phyloP scores from a whole-genome alignment of 108 stramenopile species.

The Skeletonema grethae region DNA sequence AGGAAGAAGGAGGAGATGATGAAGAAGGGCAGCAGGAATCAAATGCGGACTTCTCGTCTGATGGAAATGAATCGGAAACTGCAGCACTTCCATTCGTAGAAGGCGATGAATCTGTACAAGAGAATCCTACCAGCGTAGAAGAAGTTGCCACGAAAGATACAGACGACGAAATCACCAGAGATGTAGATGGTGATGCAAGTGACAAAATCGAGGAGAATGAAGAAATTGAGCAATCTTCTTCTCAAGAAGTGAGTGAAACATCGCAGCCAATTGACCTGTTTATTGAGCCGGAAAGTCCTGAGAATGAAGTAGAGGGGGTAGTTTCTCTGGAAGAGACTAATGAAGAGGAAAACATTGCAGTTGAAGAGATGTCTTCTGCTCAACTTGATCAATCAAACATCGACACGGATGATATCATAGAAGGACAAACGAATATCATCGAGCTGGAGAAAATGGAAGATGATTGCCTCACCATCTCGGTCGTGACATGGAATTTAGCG shows the following conservation, averaged over 20 bases:
- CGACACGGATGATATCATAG: neutral
- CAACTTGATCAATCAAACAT: neutral
- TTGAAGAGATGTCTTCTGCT: neutral
- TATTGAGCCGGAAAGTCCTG: neutral
- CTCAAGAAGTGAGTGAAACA: neutral
- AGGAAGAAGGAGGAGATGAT: neutral
- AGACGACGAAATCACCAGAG: neutral
- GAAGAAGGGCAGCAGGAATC: neutral
- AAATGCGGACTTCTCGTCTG: neutral
- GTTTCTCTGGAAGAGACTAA: neutral
- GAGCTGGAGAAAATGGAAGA: constrained; percentile 45
- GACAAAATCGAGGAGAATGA: constrained; percentile 1
- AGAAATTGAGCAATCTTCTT: neutral
- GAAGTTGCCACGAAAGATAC: constrained; percentile 4
- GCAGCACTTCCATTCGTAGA: neutral
- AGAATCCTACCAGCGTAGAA: neutral
- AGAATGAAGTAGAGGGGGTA: constrained; percentile 8
- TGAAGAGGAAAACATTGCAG: constrained; percentile 5
- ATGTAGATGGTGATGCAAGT: neutral
- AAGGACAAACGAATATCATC: neutral
- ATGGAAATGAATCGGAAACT: neutral
- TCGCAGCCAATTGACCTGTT: neutral
- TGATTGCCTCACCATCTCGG: constrained; percentile 63
- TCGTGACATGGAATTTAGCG: constrained; percentile 89
- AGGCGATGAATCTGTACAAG: neutral